phyloP scores from a whole-genome alignment of 2,329 filamentous ascomycete species.

The Diaporthe sp. region DNA sequence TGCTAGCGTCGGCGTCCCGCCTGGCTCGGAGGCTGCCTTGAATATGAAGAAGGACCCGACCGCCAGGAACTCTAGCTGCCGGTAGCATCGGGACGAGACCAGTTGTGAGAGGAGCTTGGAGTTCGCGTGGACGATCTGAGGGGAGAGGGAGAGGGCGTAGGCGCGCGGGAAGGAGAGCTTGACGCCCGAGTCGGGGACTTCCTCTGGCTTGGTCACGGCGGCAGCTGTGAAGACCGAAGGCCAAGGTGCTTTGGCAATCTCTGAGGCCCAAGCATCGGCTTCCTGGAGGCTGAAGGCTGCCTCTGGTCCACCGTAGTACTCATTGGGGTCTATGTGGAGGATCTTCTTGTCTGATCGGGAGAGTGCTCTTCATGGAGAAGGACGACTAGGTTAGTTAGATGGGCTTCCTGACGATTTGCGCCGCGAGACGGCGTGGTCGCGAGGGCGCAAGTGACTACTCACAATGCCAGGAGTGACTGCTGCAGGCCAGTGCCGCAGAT shows the following conservation, averaged over 20 bases:
- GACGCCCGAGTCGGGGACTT: slow-evolving; percentile 53
- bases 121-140: slow-evolving; percentile 87
- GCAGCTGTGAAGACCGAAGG: slow-evolving; percentile 53
- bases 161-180: slow-evolving; percentile 73
- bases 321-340: slow-evolving; percentile 88
- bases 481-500: slow-evolving; percentile 83
- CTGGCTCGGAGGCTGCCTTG: slow-evolving; percentile 50
- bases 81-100: slow-evolving; percentile 89
- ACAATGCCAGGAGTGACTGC: slow-evolving; percentile 86
- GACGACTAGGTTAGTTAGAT: slow-evolving; percentile 79
- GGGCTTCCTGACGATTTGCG: slow-evolving; percentile 52
- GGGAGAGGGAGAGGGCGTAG: slow-evolving; percentile 87
- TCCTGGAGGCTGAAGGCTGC: slow-evolving; percentile 89
- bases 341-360: slow-evolving; percentile 93
- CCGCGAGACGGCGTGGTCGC: not conserved
- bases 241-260: slow-evolving; percentile 47
- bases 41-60: slow-evolving; percentile 94
- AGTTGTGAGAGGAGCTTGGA: slow-evolving; percentile 83
- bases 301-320: slow-evolving; percentile 89
- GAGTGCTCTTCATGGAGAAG: slow-evolving; percentile 76
- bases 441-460: too few relatives aligned
- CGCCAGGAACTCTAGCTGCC: slow-evolving; percentile 92
- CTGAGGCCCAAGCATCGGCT: slow-evolving; percentile 78
- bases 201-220: slow-evolving; percentile 52
- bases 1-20: slow-evolving; percentile 59